phyloP scores from a whole-genome alignment of 2,329 filamentous ascomycete genomes.

The Trichoderma koningii region DNA sequence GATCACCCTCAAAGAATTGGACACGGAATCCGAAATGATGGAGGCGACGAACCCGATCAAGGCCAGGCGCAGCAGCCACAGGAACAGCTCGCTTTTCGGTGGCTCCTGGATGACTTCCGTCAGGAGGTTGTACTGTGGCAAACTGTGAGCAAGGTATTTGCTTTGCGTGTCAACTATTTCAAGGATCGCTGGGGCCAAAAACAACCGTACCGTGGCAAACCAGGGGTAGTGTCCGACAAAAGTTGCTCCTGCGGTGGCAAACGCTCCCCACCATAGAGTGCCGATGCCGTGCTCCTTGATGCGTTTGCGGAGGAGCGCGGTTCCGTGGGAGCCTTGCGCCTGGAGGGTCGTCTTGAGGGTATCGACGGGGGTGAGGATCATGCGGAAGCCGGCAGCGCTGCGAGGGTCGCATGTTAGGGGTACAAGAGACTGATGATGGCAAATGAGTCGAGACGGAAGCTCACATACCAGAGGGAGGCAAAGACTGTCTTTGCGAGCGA shows the following conservation, averaged over 20 bases:
- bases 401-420: neutral
- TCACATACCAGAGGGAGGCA: constrained; percentile 46
- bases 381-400: constrained; percentile 50
- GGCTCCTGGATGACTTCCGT: constrained; percentile 45
- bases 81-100: constrained; percentile 42
- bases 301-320: constrained; percentile 46
- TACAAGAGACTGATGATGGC: neutral
- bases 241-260: constrained; percentile 51
- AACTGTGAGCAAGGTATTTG: constrained; percentile 7
- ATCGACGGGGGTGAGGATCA: constrained; percentile 52
- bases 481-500: constrained; percentile 50
- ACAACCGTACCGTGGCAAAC: constrained; percentile 48
- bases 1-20: constrained; percentile 51
- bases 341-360: constrained; percentile 55
- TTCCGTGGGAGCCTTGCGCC: constrained; percentile 49
- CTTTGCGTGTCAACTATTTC: neutral
- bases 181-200: too few relatives aligned
- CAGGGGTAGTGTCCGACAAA: constrained; percentile 54
- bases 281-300: constrained; percentile 48
- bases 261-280: constrained; percentile 53
- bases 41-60: constrained; percentile 47
- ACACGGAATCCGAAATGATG: constrained; percentile 49
- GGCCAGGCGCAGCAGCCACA: constrained; percentile 48
- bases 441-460: neutral
- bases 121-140: constrained; percentile 47